A percentile compares a stretch with the other conserved stretches of the same genome.
Evolutionary conservation across 305 asterid species (phyloP).

Genomic region (Plantago coronopus): DNA sequence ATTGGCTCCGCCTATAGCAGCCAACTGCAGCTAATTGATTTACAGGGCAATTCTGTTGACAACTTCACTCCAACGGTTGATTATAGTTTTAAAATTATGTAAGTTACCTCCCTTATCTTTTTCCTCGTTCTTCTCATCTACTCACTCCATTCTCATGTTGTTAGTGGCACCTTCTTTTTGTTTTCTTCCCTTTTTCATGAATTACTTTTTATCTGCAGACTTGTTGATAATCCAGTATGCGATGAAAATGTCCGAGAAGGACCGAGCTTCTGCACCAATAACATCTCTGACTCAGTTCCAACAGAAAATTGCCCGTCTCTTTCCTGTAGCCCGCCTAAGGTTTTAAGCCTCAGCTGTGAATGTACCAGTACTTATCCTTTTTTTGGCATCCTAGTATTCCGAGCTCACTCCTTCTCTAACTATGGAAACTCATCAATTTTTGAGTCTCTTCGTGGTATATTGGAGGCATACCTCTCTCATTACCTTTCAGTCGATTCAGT

Average conservation of each 20-base stretch:
- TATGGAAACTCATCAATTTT: conserved; percentile 38
- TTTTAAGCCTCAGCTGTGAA: conserved; percentile 65
- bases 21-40: conserved; percentile 56
- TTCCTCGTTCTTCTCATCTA: too few relatives aligned
- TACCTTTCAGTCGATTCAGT: conserved; percentile 63
- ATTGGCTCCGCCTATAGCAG: conserved; percentile 41
- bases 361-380: conserved; percentile 73
- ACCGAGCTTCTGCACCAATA: conserved; percentile 38
- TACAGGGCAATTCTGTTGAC: conserved; percentile 52
- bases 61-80: conserved; percentile 35
- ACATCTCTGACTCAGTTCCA: conserved; percentile 43
- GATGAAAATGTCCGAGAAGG: conserved; percentile 21
- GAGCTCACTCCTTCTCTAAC: conserved; percentile 72
- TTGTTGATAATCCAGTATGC: conserved; percentile 49
- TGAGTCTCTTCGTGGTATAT: conserved; percentile 28
- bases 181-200: neutral
- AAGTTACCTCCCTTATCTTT: too few relatives aligned
- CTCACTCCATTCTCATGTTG: too few relatives aligned
- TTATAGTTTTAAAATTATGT: neutral
- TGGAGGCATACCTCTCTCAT: conserved; percentile 33
- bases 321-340: conserved; percentile 40
- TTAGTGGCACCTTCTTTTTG: too few relatives aligned
- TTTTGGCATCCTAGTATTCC: conserved; percentile 54
- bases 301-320: conserved; percentile 42
- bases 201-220: conserved; percentile 28